Base-by-base conservation (phyloP, 139 green algal genomes). In the Deuterostichococcus epilithicus region DNA sequence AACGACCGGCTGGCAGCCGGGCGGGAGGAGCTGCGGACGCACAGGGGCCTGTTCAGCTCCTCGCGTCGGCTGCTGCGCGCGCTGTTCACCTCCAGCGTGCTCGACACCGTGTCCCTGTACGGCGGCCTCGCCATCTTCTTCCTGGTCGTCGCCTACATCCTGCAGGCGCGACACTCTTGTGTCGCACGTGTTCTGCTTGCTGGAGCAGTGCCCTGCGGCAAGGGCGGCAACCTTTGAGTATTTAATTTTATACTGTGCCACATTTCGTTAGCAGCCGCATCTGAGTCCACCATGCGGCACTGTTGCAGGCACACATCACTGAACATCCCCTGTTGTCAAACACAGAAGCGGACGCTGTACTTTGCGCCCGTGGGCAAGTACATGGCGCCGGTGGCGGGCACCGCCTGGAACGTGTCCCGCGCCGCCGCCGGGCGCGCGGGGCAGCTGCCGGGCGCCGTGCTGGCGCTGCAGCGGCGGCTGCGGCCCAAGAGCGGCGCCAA, bases 81-180 rank as follows among this genome's bases (percentile, higher is more conserved):
- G 13, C 77, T 90, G 58, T 65, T 76, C 60, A 78, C 81, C 72
- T 76, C 85, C 75, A 77, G 42, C 38, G 36, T 74, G 18, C 74
- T 76, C 72, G 80, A 86, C 71, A 87, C 77, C 1, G 72, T 94
- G 22, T 71, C 84, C 13, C 81, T 92, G 59, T 96, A 83, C 80
- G 69, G 78, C 23, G 88, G 90, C 44, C 74, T 93, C 26, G 33
- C 82, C 25, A 44, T 95, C 26, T 94, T 96, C 80, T 63, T 90
- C 36, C 2, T 75, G 0, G 83, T 87, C 3, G 85, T 82, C 30
- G 60, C 74, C 26, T 96, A 93, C 76, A 82, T 92, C 5, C 81
- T 81, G 22, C 52, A 63, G 52, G 52, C 28, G n/a, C n/a, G n/a
- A n/a, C n/a, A n/a, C n/a, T n/a, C n/a, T n/a, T n/a, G n/a, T n/a